Evolutionary conservation across 306 rosid genomes (phyloP).

Genomic region (Gillenia trifoliata): DNA sequence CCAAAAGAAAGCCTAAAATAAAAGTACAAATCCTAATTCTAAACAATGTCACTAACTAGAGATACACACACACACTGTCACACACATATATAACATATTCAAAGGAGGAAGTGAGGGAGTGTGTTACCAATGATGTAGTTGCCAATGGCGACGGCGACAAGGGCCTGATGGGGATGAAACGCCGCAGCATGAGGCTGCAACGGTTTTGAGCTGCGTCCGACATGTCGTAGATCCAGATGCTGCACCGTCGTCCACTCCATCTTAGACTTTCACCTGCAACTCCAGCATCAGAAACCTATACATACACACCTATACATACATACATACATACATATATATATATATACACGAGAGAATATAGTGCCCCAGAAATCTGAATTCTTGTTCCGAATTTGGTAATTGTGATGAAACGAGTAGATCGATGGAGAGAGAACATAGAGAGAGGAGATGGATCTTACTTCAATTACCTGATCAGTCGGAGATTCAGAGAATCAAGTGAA

Average conservation of each 20-base stretch:
- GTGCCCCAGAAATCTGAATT: neutral
- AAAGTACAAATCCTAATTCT: neutral
- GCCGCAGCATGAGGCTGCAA: slow-evolving; percentile 88
- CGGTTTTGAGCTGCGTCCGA: slow-evolving; percentile 60
- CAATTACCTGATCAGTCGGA: neutral
- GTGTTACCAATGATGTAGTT: slow-evolving; percentile 74
- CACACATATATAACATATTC: neutral
- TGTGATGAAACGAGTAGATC: neutral
- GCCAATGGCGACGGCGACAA: slow-evolving; percentile 90
- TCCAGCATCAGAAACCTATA: slow-evolving; percentile 9
- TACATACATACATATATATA: too few species aligned
- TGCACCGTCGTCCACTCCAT: slow-evolving; percentile 99
- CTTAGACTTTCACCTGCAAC: slow-evolving; percentile 20
- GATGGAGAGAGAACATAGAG: neutral
- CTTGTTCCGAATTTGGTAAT: neutral
- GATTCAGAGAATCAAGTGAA: neutral
- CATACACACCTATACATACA: neutral
- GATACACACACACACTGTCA: neutral
- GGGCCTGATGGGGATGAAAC: slow-evolving; percentile 87
- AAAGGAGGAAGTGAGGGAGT: neutral
- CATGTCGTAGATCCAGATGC: slow-evolving; percentile 94
- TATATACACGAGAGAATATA: neutral
- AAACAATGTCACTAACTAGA: neutral
- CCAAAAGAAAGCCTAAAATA: neutral
- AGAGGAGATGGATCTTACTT: neutral